Evolutionary conservation across 2,329 filamentous ascomycete species (phyloP).

Genomic region (Curvularia sp.): DNA sequence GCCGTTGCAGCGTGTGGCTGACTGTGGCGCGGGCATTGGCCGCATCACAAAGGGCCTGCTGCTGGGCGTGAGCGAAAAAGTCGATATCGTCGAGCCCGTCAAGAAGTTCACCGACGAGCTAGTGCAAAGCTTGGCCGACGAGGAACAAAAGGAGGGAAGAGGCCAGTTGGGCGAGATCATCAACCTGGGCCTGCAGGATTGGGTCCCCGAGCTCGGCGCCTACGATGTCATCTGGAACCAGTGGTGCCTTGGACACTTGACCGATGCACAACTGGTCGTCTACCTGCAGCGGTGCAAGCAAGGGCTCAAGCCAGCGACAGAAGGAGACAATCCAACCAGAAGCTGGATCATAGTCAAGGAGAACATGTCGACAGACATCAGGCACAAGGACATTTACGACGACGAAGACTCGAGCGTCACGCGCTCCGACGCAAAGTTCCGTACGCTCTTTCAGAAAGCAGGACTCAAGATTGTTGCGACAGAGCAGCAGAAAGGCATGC

Average conservation of each 20-base stretch:
- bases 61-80: slow-evolving; percentile 69
- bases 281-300: slow-evolving; percentile 70
- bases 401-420: slow-evolving; percentile 79
- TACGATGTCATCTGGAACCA: slow-evolving; percentile 91
- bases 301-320: slow-evolving; percentile 50
- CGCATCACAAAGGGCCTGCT: slow-evolving; percentile 81
- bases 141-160: slow-evolving; percentile 30
- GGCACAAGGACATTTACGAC: slow-evolving; percentile 73
- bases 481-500: slow-evolving; percentile 65
- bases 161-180: slow-evolving; percentile 68
- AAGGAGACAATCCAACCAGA: slow-evolving; percentile 50
- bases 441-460: slow-evolving; percentile 70
- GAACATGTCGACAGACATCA: slow-evolving; percentile 67
- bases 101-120: slow-evolving; percentile 76
- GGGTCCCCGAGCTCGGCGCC: slow-evolving; percentile 57
- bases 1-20: slow-evolving; percentile 56
- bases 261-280: slow-evolving; percentile 71
- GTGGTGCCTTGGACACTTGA: slow-evolving; percentile 87
- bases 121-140: slow-evolving; percentile 31
- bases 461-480: slow-evolving; percentile 64
- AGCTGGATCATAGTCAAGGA: slow-evolving; percentile 77
- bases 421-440: slow-evolving; percentile 75
- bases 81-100: slow-evolving; percentile 88
- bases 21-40: slow-evolving; percentile 77
- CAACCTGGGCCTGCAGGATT: slow-evolving; percentile 76